Evolutionary conservation across 306 rosid species (phyloP).

Genomic region (Ziziphus jujuba): DNA sequence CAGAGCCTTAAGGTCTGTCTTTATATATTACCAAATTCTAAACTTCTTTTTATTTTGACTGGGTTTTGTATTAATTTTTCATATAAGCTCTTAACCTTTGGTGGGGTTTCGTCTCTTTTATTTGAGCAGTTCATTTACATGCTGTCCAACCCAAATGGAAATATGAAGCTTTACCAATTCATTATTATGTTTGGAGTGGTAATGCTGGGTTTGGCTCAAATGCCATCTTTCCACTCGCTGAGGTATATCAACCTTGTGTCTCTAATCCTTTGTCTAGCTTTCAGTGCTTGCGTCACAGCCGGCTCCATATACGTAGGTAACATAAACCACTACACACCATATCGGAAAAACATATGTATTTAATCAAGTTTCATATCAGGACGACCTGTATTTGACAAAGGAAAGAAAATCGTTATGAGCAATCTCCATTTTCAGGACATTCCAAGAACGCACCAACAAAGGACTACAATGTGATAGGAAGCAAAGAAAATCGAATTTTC

Average conservation of each 20-base stretch:
- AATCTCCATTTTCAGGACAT: constrained; percentile 38
- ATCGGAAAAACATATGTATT: not conserved
- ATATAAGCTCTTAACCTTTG: not conserved
- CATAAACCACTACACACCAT: not conserved
- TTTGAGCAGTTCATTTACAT: constrained; percentile 60
- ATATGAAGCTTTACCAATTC: constrained; percentile 67
- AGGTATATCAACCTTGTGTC: constrained; percentile 72
- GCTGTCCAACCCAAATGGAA: constrained; percentile 57
- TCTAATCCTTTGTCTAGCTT: constrained; percentile 54
- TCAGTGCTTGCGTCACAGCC: constrained; percentile 43
- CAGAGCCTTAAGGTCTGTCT: constrained; percentile 57
- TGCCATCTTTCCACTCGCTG: constrained; percentile 85
- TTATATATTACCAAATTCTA: no score
- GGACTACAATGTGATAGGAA: constrained; percentile 50
- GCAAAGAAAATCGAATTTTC: constrained; percentile 33
- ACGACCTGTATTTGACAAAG: no score
- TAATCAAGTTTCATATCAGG: no score
- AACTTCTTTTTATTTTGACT: no score
- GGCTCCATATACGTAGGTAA: constrained; percentile 69
- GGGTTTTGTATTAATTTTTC: no score
- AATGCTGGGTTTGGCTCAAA: constrained; percentile 62
- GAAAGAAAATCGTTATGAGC: not conserved
- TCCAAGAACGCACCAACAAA: constrained; percentile 50
- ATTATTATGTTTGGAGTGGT: constrained; percentile 52
- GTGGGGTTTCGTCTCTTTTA: not conserved